A percentile compares a stretch with the other conserved stretches of the same genome.
These are phyloP conservation scores for Sisymbrium irio DNA, from an alignment of 345 rosid genomes.

Conservation along the genomic window DNA sequence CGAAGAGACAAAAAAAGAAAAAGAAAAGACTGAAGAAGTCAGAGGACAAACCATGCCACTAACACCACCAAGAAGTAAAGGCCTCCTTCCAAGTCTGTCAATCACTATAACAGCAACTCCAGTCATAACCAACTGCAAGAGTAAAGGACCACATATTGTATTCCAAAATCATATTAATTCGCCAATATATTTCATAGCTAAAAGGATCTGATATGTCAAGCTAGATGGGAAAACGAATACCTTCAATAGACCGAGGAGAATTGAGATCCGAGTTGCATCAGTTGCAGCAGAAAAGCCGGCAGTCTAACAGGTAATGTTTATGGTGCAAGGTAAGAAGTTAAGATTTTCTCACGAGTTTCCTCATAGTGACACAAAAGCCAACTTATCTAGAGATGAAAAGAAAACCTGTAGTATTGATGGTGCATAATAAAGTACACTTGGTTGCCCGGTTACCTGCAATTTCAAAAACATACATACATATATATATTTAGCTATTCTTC, in stretches of 20 bases:
- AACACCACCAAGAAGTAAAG: constrained; percentile 87
- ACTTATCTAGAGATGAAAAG: not conserved
- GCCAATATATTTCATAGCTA: not conserved
- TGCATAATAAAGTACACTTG: constrained; percentile 97
- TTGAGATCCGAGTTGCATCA: constrained; percentile 96
- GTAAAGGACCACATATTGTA: not conserved
- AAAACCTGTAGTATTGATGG: constrained; percentile 83
- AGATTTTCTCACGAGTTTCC: not conserved
- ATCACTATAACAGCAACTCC: constrained; percentile 79
- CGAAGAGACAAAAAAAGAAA: not conserved
- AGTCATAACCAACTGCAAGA: constrained; percentile 83
- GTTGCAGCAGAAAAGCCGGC: constrained; percentile 96
- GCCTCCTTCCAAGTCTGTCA: constrained; percentile 95
- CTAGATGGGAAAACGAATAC: constrained; percentile 34
- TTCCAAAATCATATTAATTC: not conserved
- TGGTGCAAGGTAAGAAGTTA: constrained; percentile 17
- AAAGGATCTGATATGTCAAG: constrained; percentile 3
- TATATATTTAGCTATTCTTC: not conserved
- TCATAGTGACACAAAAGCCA: constrained; percentile 9
- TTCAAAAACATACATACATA: not conserved
- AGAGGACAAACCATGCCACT: constrained; percentile 73
- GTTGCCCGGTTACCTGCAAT: constrained; percentile 93
- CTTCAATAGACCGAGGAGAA: constrained; percentile 83
- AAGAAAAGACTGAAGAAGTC: not conserved
- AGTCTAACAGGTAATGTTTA: constrained; percentile 48